phyloP scores from a whole-genome alignment of 2,329 filamentous ascomycete genomes.

The Cadophora sp. region DNA sequence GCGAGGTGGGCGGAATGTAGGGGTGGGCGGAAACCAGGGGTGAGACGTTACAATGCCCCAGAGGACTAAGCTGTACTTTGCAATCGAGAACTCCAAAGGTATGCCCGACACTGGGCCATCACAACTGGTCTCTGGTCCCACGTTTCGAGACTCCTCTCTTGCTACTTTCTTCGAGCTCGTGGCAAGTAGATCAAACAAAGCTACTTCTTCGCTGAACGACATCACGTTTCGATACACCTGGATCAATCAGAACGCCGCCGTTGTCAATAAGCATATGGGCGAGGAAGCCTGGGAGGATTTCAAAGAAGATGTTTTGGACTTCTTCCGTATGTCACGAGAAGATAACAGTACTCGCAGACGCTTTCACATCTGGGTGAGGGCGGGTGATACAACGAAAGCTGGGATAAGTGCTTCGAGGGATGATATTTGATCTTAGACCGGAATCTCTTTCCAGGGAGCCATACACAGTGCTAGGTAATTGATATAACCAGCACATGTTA shows the following conservation, averaged over 20 bases:
- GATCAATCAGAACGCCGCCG: background rate
- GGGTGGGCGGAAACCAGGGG: too few species aligned
- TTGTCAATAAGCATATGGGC: background rate
- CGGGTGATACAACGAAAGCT: constrained; percentile 8
- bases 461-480: too few species aligned
- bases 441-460: too few species aligned
- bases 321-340: constrained; percentile 10
- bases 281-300: constrained; percentile 10
- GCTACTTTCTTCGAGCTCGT: constrained; percentile 8
- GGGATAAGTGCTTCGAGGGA: background rate
- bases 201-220: background rate
- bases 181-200: background rate
- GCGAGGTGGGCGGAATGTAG: too few species aligned
- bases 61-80: constrained; percentile 7
- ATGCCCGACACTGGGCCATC: background rate
- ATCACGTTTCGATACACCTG: constrained; percentile 15
- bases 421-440: background rate
- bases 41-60: too few species aligned
- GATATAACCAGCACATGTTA: too few species aligned
- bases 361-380: constrained; percentile 12
- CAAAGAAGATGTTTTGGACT: constrained; percentile 4
- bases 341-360: background rate
- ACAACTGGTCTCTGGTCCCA: background rate
- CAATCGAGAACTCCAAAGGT: constrained; percentile 7
- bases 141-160: constrained; percentile 2